These are phyloP conservation scores for Fennellomyces sp. DNA, from an alignment of 371 early-diverging fungal species.

Conservation along the genomic window DNA sequence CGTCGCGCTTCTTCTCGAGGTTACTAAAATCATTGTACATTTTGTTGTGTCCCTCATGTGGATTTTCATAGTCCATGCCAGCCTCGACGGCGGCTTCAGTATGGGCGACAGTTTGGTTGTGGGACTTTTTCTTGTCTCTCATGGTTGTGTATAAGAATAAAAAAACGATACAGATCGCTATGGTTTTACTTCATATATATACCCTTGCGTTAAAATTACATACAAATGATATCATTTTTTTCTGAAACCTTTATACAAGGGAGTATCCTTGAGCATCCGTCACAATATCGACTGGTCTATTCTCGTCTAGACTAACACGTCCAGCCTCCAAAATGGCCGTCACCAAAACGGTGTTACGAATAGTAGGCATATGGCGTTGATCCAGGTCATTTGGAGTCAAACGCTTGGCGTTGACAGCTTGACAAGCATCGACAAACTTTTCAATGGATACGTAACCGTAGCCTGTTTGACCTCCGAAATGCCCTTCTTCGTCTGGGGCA, in stretches of 20 bases:
- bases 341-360: slow-evolving; percentile 40
- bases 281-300: slow-evolving; percentile 27
- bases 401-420: slow-evolving; percentile 26
- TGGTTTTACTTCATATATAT: too few relatives aligned
- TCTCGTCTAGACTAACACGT: slow-evolving; percentile 35
- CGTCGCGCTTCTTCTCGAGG: slow-evolving; percentile 4
- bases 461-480: slow-evolving; percentile 46
- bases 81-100: slow-evolving; percentile 15
- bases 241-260: slow-evolving; percentile 13
- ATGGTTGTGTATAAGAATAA: background rate
- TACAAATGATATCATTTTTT: too few relatives aligned
- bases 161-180: background rate
- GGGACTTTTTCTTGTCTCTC: too few relatives aligned
- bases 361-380: slow-evolving; percentile 35
- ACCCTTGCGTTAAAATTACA: too few relatives aligned
- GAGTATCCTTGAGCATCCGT: slow-evolving; percentile 11
- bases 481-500: slow-evolving; percentile 47
- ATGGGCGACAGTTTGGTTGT: slow-evolving; percentile 11
- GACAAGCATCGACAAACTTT: slow-evolving; percentile 38
- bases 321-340: slow-evolving; percentile 58
- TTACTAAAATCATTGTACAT: slow-evolving; percentile 14
- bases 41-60: slow-evolving; percentile 18
- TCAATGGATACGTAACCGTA: slow-evolving; percentile 52
- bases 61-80: slow-evolving; percentile 11
- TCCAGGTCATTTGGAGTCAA: slow-evolving; percentile 24